These are phyloP conservation scores for Coelastrella sp. DNA, from an alignment of 139 green algal genomes.

Conservation along the genomic window DNA sequence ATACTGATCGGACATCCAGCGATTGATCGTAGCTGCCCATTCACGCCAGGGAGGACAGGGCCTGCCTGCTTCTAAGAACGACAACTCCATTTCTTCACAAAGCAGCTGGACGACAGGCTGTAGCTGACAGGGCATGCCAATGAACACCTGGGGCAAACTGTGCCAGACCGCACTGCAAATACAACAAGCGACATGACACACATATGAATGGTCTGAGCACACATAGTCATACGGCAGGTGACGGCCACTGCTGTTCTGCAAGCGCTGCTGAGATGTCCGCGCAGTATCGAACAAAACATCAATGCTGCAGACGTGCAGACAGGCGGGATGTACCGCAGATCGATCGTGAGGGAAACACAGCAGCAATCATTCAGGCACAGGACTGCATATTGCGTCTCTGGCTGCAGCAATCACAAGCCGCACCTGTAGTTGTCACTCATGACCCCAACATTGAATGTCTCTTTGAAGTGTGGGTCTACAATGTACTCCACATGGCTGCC, in stretches of 20 bases:
- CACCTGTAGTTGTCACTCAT: constrained; percentile 62
- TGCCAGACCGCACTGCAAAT: constrained; percentile 59
- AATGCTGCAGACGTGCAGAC: too few relatives aligned
- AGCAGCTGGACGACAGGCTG: constrained; percentile 62
- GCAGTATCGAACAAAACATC: too few relatives aligned
- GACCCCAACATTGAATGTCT: constrained; percentile 48
- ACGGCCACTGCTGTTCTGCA: too few relatives aligned
- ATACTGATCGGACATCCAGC: constrained; percentile 58
- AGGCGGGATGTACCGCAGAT: too few relatives aligned
- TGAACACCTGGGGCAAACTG: constrained; percentile 57
- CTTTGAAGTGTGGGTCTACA: constrained; percentile 59
- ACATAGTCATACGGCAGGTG: too few relatives aligned
- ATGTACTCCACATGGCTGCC: constrained; percentile 53
- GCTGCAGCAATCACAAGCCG: neutral
- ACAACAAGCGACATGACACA: neutral
- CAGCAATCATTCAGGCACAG: too few relatives aligned
- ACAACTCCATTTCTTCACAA: constrained; percentile 51
- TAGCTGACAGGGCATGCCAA: constrained; percentile 58
- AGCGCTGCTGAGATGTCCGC: too few relatives aligned
- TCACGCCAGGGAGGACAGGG: constrained; percentile 59
- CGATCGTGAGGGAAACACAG: too few relatives aligned
- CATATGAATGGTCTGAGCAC: too few relatives aligned
- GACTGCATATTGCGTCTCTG: neutral
- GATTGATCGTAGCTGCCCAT: constrained; percentile 52
- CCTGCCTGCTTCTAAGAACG: constrained; percentile 41